phyloP scores from a whole-genome alignment of 768 basidiomycete genomes.

The Mycena polygramma region DNA sequence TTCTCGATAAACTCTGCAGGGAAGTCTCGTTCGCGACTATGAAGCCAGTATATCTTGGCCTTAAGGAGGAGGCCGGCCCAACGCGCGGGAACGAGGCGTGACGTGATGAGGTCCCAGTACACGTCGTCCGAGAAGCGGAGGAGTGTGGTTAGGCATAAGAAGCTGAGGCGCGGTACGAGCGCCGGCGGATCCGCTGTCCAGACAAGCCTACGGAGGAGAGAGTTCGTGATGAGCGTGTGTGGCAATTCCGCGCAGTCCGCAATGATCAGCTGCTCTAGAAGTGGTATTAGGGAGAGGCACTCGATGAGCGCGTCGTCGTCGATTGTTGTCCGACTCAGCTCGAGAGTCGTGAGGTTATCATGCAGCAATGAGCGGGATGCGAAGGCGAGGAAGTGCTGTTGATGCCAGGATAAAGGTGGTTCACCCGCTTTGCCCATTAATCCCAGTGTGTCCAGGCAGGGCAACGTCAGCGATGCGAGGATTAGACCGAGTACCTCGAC shows the following conservation, averaged over 20 bases:
- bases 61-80: neutral
- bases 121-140: slow-evolving; percentile 20
- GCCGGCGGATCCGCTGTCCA: neutral
- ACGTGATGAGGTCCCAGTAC: neutral
- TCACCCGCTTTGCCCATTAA: neutral
- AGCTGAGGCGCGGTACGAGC: slow-evolving; percentile 19
- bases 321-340: neutral
- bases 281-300: slow-evolving; percentile 12
- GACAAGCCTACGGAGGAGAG: neutral
- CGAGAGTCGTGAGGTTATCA: slow-evolving; percentile 2
- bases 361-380: slow-evolving; percentile 9
- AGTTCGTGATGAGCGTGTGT: slow-evolving; percentile 12
- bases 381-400: slow-evolving; percentile 9
- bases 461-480: slow-evolving; percentile 13
- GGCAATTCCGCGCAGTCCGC: neutral
- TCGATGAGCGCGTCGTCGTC: neutral
- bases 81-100: neutral
- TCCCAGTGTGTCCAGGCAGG: neutral
- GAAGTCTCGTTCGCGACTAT: neutral
- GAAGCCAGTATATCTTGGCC: slow-evolving; percentile 20
- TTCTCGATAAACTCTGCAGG: neutral
- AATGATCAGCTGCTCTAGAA: slow-evolving; percentile 5
- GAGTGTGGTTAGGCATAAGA: neutral
- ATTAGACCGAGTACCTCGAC: slow-evolving; percentile 1
- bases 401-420: slow-evolving; percentile 1